These are phyloP conservation scores for Miscanthus lutarioriparius DNA, from an alignment of 176 grass and related monocot species.

Conservation along the genomic window DNA sequence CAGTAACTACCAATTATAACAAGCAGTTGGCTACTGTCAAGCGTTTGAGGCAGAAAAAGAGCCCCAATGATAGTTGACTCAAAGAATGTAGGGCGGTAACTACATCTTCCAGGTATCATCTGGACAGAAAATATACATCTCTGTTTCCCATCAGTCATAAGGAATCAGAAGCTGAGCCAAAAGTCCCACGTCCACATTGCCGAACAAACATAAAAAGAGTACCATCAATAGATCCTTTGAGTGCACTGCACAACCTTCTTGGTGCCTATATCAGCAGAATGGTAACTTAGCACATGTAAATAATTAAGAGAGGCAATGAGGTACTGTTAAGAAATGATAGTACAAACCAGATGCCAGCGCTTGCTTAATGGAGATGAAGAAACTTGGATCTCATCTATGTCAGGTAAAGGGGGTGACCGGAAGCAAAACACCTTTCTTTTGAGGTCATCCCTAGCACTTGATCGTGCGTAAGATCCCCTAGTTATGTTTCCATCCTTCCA, in stretches of 20 bases:
- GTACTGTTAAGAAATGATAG: slow-evolving; percentile 20
- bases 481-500: slow-evolving; percentile 73
- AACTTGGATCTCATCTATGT: slow-evolving; percentile 73
- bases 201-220: slow-evolving; percentile 71
- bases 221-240: slow-evolving; percentile 63
- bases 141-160: slow-evolving; percentile 55
- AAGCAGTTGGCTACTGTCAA: slow-evolving; percentile 43
- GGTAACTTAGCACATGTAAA: slow-evolving; percentile 31
- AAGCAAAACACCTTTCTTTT: slow-evolving; percentile 96
- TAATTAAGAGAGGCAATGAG: slow-evolving; percentile 24
- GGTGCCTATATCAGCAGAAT: slow-evolving; percentile 67
- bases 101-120: slow-evolving; percentile 37
- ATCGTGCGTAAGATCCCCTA: slow-evolving; percentile 62
- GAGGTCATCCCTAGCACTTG: slow-evolving; percentile 61
- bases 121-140: slow-evolving; percentile 49
- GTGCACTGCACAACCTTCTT: slow-evolving; percentile 73
- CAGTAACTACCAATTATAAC: slow-evolving; percentile 40
- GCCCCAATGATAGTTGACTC: slow-evolving; percentile 35
- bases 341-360: slow-evolving; percentile 92
- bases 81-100: slow-evolving; percentile 56
- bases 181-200: slow-evolving; percentile 71
- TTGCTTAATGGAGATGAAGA: slow-evolving; percentile 74
- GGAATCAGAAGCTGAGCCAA: slow-evolving; percentile 84
- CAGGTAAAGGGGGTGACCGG: slow-evolving; percentile 66
- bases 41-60: slow-evolving; percentile 44